A percentile compares a stretch with the other conserved stretches of the same genome.
Evolutionary conservation across 2,329 filamentous ascomycete species (phyloP).

Genomic region (Chaetomium sp.): DNA sequence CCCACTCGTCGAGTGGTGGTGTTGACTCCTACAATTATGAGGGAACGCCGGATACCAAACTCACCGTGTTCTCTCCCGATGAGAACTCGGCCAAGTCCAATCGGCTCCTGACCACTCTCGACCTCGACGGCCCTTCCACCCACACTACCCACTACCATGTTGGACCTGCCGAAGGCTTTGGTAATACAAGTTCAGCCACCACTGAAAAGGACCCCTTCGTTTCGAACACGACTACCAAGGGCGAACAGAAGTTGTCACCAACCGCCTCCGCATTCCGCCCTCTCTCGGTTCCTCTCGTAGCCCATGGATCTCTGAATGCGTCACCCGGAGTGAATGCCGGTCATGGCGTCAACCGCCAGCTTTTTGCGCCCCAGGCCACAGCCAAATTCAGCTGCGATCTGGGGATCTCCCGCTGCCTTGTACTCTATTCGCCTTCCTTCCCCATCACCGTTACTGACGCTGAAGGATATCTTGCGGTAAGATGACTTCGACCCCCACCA

Average conservation of each 20-base stretch:
- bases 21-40: constrained; percentile 57
- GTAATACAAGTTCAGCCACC: constrained; percentile 33
- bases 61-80: constrained; percentile 66
- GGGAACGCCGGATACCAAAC: constrained; percentile 65
- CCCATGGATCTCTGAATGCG: constrained; percentile 31
- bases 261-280: constrained; percentile 66
- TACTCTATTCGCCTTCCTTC: constrained; percentile 42
- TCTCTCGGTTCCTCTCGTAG: constrained; percentile 38
- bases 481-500: constrained; percentile 19
- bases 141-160: constrained; percentile 35
- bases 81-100: constrained; percentile 52
- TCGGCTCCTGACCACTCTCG: constrained; percentile 42
- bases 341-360: constrained; percentile 30
- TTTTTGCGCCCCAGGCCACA: constrained; percentile 38
- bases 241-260: constrained; percentile 59
- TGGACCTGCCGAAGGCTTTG: constrained; percentile 36
- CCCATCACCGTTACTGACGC: constrained; percentile 44
- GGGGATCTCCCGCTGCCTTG: constrained; percentile 50
- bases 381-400: constrained; percentile 49
- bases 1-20: constrained; percentile 54
- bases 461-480: constrained; percentile 50
- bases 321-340: constrained; percentile 19
- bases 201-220: constrained; percentile 59
- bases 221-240: constrained; percentile 43
- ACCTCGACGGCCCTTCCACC: constrained; percentile 38